Evolutionary conservation across 306 rosid species (phyloP).

Genomic region (Quercus berberidifolia): DNA sequence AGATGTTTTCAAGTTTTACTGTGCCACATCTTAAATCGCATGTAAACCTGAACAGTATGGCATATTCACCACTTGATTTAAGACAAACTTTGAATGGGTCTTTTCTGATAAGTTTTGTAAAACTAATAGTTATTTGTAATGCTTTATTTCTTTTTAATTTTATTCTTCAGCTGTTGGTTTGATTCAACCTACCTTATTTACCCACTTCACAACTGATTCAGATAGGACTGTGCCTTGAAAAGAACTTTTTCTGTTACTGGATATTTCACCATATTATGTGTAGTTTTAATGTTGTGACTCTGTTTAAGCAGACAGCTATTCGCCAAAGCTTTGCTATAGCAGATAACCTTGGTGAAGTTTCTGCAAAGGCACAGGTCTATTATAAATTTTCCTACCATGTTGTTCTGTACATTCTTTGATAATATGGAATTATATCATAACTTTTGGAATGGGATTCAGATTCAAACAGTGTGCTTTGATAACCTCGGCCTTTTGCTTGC

Average conservation of each 20-base stretch:
- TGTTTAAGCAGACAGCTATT: constrained; percentile 68
- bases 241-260: not conserved
- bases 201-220: not conserved
- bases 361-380: constrained; percentile 93
- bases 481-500: constrained; percentile 84
- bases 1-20: not conserved
- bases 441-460: constrained; percentile 42
- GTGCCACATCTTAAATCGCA: not conserved
- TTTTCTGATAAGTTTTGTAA: not conserved
- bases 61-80: not conserved
- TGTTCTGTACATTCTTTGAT: not conserved
- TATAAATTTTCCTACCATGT: not conserved
- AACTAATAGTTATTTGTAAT: not conserved
- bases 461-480: constrained; percentile 97
- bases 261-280: not conserved
- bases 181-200: not conserved
- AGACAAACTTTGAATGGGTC: not conserved
- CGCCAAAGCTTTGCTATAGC: constrained; percentile 87
- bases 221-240: not conserved
- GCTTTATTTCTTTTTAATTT: not conserved
- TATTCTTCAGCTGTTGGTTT: not conserved
- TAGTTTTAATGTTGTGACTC: constrained; percentile 17
- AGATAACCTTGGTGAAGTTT: constrained; percentile 90
- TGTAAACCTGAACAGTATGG: not conserved
- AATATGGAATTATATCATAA: constrained; percentile 2